phyloP scores from a whole-genome alignment of 305 asterid genomes.

The Vinca major region DNA sequence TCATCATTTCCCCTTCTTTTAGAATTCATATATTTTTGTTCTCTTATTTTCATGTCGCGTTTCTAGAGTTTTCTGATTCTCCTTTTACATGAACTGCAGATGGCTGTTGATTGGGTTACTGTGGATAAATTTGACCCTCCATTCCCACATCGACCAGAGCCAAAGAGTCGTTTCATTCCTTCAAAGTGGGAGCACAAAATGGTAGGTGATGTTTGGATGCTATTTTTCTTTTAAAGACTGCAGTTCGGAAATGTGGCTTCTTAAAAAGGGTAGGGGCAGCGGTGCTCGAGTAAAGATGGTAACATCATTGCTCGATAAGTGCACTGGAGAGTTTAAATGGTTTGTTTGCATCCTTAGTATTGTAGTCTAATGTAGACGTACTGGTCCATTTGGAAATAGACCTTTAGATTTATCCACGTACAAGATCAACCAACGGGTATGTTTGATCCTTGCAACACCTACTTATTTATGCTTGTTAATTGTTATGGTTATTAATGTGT shows the following conservation, averaged over 20 bases:
- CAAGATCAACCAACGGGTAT: not conserved
- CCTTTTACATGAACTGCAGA: conserved; percentile 36
- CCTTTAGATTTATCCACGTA: not conserved
- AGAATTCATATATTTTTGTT: not conserved
- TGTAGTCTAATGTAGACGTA: not conserved
- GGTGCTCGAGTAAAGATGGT: not conserved
- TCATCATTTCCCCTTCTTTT: not conserved
- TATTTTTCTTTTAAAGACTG: not conserved
- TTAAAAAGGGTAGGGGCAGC: not conserved
- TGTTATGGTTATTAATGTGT: not conserved
- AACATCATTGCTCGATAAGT: not conserved
- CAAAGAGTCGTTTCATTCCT: conserved; percentile 91
- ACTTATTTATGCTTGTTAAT: not conserved
- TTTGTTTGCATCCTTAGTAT: not conserved
- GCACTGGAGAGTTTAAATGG: not conserved
- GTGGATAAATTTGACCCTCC: conserved; percentile 82
- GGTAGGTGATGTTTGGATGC: conserved; percentile 30
- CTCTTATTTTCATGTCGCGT: not conserved
- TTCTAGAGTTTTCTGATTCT: conserved; percentile 14
- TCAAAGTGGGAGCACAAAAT: conserved; percentile 84
- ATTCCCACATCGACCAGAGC: conserved; percentile 88
- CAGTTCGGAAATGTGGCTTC: not conserved
- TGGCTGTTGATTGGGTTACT: conserved; percentile 72
- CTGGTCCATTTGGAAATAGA: conserved; percentile 1
- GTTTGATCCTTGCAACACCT: not conserved